Base-by-base conservation (phyloP, 257 asterid genomes). In the Capsicum pubescens region DNA sequence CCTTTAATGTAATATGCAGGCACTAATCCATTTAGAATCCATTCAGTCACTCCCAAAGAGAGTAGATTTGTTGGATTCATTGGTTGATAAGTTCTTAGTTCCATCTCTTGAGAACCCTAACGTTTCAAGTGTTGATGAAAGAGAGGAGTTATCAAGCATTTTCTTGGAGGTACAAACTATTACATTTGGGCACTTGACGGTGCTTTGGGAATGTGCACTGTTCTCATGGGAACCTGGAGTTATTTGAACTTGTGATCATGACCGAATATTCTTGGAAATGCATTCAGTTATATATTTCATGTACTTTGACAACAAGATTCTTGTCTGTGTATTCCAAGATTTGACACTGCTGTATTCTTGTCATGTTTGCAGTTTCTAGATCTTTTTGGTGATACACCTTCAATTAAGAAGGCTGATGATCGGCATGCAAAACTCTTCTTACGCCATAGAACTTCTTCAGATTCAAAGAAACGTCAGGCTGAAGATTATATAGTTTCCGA, bases 1-100 rank as follows among this genome's bases (percentile, higher is more conserved):
- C 54, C 35, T 36, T 56, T 83, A 59, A 46, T 86, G 87, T 66
- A 52, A 79, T 81, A 85, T 88, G 90, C 93, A 97, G 99, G 98
- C 99, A 42, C 87, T 97, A 88, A 97, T 97, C 82, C 97, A 95
- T 90, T 89, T 97, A 21, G 99, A 97, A 90, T 95, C 99, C 12
- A 90, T 97, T 88, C 99, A 92, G 90, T 64, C 97, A 39, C 95
- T 87, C 79, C 97, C 97, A n/a, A 97, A 93, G 88, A 93, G 91
- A 85, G 89, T 91, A 78, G 97, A 95, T 50, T 88, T 93, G 86
- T 85, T 97, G 83, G 98, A 95, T 88, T 88, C 97, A 54, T 87
- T 95, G 89, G 96, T 97, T 58, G 94, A 92, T 58, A 97, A 93
- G 89, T 93, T 90, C 87, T 87, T 94, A 14, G 91, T 84, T 82